Evolutionary conservation across 2,329 filamentous ascomycete species (phyloP), one percentile per base, ranked within the genome.

Genomic region (Pezicula rhizophila): DNA sequence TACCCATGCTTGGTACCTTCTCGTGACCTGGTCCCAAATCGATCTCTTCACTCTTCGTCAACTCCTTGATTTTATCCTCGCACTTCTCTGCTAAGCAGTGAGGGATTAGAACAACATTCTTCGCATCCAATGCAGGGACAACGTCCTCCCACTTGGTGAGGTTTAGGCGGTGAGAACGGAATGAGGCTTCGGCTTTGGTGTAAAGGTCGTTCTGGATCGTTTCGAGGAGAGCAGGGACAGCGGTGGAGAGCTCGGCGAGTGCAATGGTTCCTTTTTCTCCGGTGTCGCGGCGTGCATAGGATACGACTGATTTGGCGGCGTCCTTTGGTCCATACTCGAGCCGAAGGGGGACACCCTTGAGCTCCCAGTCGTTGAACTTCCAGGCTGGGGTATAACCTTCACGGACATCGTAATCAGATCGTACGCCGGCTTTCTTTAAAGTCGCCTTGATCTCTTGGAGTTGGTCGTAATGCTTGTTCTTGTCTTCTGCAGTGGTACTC

Each of bases 301-400:
- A 89, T 58, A 97, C 85, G 38, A 91, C 87, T 50, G 86, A 80
- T 66, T 91, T 89, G 56, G 87, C 89, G 11, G 86, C 85, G 65
- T 97, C 93, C 71, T 95, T 95, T 62, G 93, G 92, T 5, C 95
- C 95, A 64, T 96, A 96, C 69, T 99, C 93, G 51, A 99, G 78
- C 51, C 93, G 87, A 34, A 99, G 80, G 42, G 95, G 93, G 38
- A 97, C 87, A 66, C 95, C 93, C 72, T 92, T 95, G 60, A 97
- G 78, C 69, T 99, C 95, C 89, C 90, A 96, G 71, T 99, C 91
- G 71, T 95, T 95, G 77, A 99, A 99, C 71, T 99, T 99, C 84
- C 87, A 97, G 56, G 89, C 90, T 35, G 93, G 91, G 52, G 90
- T 82, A 68, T 97, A 96, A 57, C 87, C 87, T 45, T 97, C 92